Conservation (phyloP, 164 flowering plant genomes). For the Litsea cubeba region DNA sequence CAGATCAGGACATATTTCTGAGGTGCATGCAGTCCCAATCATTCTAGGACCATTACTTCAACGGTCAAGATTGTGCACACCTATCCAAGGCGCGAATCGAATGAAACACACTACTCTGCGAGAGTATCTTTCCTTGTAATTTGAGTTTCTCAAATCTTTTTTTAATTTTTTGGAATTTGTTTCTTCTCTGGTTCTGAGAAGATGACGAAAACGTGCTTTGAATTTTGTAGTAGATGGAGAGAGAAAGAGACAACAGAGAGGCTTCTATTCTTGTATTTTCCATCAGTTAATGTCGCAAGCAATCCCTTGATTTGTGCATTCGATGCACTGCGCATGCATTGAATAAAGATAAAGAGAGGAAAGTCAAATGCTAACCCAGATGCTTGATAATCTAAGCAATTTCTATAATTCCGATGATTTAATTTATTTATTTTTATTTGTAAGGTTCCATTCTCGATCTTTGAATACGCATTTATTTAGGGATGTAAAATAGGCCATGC, state of each 20-base stretch:
- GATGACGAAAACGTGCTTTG: no score
- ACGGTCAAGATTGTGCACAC: no score
- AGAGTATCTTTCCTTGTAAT: no score
- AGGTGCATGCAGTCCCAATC: no score
- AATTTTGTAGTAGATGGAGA: not conserved
- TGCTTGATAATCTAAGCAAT: not conserved
- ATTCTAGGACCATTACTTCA: no score
- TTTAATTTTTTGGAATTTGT: not conserved
- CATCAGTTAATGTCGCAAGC: not conserved
- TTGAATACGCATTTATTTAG: not conserved
- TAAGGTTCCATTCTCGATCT: conserved; percentile 2
- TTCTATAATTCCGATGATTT: no score
- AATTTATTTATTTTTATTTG: not conserved
- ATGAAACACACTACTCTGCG: no score
- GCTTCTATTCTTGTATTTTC: conserved; percentile 15
- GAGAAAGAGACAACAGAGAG: not conserved
- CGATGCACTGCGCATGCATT: not conserved
- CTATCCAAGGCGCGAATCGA: no score
- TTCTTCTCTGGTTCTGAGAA: not conserved
- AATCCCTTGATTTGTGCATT: not conserved
- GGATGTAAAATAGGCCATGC: not conserved
- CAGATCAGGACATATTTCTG: no score
- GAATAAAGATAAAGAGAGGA: not conserved
- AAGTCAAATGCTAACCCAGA: not conserved
- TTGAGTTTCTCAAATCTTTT: no score